phyloP scores from a whole-genome alignment of 345 rosid species.

The Salix exigua region DNA sequence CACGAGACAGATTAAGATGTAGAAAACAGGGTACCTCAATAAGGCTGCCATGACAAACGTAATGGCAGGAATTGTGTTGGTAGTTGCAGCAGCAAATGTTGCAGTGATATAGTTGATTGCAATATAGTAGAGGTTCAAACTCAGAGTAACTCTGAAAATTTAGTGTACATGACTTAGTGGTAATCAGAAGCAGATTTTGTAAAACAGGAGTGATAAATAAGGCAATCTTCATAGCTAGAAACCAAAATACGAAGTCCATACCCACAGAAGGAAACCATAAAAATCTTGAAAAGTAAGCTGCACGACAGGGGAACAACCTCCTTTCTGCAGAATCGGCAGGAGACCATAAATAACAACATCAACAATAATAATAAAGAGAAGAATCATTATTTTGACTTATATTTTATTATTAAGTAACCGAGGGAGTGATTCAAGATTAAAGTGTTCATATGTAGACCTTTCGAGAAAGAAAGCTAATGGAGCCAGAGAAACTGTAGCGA shows the following conservation, averaged over 20 bases:
- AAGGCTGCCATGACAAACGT: slow-evolving; percentile 61
- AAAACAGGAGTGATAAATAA: background rate
- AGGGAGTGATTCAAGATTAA: background rate
- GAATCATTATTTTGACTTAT: background rate
- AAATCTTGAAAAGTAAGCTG: slow-evolving; percentile 42
- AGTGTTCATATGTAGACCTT: slow-evolving; percentile 38
- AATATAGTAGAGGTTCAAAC: slow-evolving; percentile 60
- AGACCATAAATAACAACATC: background rate
- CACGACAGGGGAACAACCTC: slow-evolving; percentile 41
- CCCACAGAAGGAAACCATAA: slow-evolving; percentile 50
- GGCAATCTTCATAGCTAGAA: background rate
- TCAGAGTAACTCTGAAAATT: slow-evolving; percentile 54
- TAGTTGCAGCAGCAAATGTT: slow-evolving; percentile 81
- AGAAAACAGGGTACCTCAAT: slow-evolving; percentile 36
- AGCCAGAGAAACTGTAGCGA: slow-evolving; percentile 57
- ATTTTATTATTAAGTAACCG: background rate
- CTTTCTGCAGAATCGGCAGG: slow-evolving; percentile 32
- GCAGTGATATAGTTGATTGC: slow-evolving; percentile 74
- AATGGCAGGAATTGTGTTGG: slow-evolving; percentile 73
- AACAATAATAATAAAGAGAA: background rate
- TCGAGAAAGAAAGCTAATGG: slow-evolving; percentile 74
- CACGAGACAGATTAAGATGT: background rate
- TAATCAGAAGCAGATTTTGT: background rate
- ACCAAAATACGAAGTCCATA: slow-evolving; percentile 18
- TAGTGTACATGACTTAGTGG: background rate